A percentile compares a stretch with the other conserved stretches of the same genome.
These are phyloP conservation scores for Castanopsis chinensis DNA, from an alignment of 306 rosid genomes.

Conservation along the genomic window DNA sequence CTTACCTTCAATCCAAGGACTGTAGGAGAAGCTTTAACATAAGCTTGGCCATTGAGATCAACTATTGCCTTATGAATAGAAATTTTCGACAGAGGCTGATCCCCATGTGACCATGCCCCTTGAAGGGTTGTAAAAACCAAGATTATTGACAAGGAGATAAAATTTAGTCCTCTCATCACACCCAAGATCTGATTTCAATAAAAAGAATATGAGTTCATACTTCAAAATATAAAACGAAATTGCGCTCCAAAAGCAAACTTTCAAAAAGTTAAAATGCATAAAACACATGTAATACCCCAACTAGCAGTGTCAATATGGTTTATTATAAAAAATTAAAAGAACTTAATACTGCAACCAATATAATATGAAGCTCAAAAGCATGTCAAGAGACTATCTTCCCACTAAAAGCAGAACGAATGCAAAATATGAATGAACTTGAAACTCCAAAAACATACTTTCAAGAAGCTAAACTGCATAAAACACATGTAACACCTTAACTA, in stretches of 20 bases:
- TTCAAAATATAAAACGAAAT: not conserved
- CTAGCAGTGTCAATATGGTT: not conserved
- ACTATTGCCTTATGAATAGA: constrained; percentile 48
- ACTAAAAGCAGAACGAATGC: not conserved
- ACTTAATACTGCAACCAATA: not conserved
- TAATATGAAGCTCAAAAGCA: not conserved
- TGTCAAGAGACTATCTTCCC: not conserved
- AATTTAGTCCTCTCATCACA: constrained; percentile 38
- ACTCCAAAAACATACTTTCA: too few relatives aligned
- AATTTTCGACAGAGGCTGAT: constrained; percentile 65
- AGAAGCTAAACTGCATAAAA: not conserved
- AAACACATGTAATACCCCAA: not conserved
- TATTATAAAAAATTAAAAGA: not conserved
- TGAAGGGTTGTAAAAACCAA: constrained; percentile 39
- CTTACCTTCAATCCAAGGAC: constrained; percentile 69
- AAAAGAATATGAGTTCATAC: not conserved
- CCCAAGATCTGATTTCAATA: constrained; percentile 13
- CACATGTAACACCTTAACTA: not conserved
- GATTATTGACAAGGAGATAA: constrained; percentile 33
- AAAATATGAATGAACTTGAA: too few relatives aligned
- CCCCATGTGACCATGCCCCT: constrained; percentile 52
- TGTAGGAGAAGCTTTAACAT: constrained; percentile 50
- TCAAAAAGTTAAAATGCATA: not conserved
- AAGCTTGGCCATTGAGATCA: constrained; percentile 52
- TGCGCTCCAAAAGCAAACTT: not conserved